Evolutionary conservation across 2,329 filamentous ascomycete genomes (phyloP).

Genomic region (Ascochyta rabiei): DNA sequence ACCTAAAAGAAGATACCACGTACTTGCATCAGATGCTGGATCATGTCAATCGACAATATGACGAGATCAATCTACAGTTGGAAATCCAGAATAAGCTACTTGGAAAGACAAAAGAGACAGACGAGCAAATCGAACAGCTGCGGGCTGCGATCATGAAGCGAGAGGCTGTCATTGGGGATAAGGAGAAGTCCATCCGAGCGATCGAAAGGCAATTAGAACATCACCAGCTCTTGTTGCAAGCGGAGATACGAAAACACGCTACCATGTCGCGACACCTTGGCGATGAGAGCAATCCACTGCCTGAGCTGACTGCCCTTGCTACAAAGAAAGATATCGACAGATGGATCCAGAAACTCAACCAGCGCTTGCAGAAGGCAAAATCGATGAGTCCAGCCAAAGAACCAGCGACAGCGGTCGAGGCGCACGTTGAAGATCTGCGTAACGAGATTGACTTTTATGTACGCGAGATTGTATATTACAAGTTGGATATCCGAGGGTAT

Average conservation of each 20-base stretch:
- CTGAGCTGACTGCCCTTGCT: constrained; percentile 36
- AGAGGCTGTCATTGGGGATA: constrained; percentile 40
- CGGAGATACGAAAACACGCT: constrained; percentile 50
- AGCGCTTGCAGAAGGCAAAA: constrained; percentile 39
- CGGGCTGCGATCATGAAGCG: constrained; percentile 38
- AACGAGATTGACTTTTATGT: constrained; percentile 52
- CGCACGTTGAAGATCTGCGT: constrained; percentile 39
- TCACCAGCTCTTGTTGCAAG: constrained; percentile 49
- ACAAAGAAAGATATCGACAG: constrained; percentile 44
- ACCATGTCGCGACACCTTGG: constrained; percentile 29
- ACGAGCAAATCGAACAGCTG: constrained; percentile 39
- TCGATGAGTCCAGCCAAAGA: constrained; percentile 4
- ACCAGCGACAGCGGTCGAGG: constrained; percentile 18
- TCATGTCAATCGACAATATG: constrained; percentile 31
- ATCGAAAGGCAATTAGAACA: constrained; percentile 48
- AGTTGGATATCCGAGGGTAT: constrained; percentile 56
- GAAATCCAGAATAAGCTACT: constrained; percentile 39
- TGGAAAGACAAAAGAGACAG: constrained; percentile 32
- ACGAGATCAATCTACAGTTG: constrained; percentile 30
- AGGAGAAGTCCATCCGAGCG: constrained; percentile 35
- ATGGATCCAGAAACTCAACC: constrained; percentile 43
- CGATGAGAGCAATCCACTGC: constrained; percentile 32
- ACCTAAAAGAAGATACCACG: constrained; percentile 31
- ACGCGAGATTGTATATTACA: constrained; percentile 57
- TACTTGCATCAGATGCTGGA: constrained; percentile 26